These are phyloP conservation scores for Daucus carota DNA, from an alignment of 129 eudicot species.

Conservation along the genomic window DNA sequence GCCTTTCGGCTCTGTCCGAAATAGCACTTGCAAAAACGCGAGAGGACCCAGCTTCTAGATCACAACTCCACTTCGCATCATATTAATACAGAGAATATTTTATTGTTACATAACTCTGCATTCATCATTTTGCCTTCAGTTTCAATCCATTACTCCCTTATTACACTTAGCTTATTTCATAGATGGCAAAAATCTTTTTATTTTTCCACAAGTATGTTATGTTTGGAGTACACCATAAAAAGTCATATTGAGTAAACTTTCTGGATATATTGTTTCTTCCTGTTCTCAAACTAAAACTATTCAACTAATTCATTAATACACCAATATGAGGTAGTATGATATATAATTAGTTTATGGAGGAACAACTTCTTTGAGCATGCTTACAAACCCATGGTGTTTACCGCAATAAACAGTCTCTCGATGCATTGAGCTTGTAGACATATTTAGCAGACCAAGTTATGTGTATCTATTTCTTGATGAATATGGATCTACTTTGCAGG, in stretches of 20 bases:
- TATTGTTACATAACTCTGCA: neutral
- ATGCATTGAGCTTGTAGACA: neutral
- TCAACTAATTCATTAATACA: neutral
- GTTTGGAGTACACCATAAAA: neutral
- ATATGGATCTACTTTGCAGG: constrained; percentile 27
- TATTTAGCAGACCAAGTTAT: neutral
- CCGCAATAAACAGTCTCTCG: neutral
- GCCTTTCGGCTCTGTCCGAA: neutral
- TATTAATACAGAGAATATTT: neutral
- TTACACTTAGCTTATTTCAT: neutral
- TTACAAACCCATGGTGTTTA: neutral
- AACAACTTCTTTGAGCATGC: neutral
- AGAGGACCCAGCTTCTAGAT: neutral
- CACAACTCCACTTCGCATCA: neutral
- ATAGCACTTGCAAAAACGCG: neutral
- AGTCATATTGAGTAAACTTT: no score
- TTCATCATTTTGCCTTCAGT: neutral
- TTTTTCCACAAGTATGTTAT: neutral
- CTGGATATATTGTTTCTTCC: neutral
- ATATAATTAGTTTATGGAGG: neutral
- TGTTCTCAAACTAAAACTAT: neutral
- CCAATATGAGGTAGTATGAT: neutral
- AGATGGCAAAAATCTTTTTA: neutral
- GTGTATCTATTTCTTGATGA: neutral
- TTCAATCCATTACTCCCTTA: neutral